Evolutionary conservation across 2,329 filamentous ascomycete genomes (phyloP).

Genomic region (Ophiognomonia clavigignenti-juglandacearum): DNA sequence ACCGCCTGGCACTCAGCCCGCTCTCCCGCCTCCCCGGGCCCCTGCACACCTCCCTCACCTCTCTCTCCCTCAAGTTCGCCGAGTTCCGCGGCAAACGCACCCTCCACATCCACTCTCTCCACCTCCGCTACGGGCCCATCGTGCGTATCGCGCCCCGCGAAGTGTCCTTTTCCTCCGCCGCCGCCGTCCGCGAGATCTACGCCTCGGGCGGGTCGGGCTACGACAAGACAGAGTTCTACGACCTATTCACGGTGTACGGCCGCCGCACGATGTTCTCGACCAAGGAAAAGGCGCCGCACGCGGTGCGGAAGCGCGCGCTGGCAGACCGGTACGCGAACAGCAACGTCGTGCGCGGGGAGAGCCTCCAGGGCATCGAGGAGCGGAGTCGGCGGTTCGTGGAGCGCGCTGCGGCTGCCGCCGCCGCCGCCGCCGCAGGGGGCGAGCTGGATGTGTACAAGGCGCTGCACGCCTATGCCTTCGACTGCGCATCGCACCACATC

Average conservation of each 20-base stretch:
- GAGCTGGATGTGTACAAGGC: conserved; percentile 59
- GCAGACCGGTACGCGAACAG: conserved; percentile 66
- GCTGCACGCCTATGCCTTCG: conserved; percentile 64
- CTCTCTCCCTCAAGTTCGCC: conserved; percentile 47
- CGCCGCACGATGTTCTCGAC: conserved; percentile 58
- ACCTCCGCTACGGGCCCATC: conserved; percentile 50
- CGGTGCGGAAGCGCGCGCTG: conserved; percentile 56
- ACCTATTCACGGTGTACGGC: conserved; percentile 54
- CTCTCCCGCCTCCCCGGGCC: conserved; percentile 45
- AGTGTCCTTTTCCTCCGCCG: conserved; percentile 51
- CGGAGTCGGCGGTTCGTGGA: conserved; percentile 51
- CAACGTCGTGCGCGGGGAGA: conserved; percentile 54
- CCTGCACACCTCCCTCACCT: conserved; percentile 41
- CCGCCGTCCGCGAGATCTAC: conserved; percentile 60
- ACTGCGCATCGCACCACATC: conserved; percentile 65
- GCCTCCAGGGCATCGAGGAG: conserved; percentile 53
- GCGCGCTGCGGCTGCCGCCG: conserved; percentile 45
- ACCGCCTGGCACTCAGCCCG: conserved; percentile 32
- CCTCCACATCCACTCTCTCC: conserved; percentile 50
- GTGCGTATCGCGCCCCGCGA: conserved; percentile 56
- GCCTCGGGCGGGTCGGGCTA: conserved; percentile 57
- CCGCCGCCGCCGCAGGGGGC: too few species aligned
- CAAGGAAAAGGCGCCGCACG: conserved; percentile 56
- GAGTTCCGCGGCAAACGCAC: conserved; percentile 51
- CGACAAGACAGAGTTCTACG: conserved; percentile 62